Percentiles rank a stretch among this genome's conserved stretches.
phyloP scores from a whole-genome alignment of 805 yeast species.

The Jamesozyma spencerorum region DNA sequence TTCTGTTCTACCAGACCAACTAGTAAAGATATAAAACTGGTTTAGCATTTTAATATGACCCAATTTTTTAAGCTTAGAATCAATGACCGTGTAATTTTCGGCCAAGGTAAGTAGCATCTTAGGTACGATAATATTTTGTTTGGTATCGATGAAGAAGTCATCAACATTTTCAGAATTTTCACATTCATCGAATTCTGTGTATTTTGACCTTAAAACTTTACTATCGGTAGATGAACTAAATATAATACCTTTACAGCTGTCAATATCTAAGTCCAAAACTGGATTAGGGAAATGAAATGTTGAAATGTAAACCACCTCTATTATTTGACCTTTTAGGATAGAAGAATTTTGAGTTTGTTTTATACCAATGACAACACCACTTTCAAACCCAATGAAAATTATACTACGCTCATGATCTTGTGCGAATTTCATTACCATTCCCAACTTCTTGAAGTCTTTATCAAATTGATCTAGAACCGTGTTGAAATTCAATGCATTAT shows the following conservation, averaged over 20 bases:
- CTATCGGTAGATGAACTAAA: slow-evolving; percentile 16
- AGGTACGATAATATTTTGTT: slow-evolving; percentile 1
- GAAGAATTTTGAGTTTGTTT: not conserved
- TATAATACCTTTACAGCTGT: slow-evolving; percentile 5
- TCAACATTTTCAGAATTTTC: not conserved
- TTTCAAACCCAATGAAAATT: slow-evolving; percentile 23
- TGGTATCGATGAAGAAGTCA: not conserved
- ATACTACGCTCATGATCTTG: slow-evolving; percentile 5
- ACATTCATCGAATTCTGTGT: not conserved
- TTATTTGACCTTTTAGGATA: not conserved
- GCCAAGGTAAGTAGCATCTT: not conserved
- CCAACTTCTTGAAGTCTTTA: slow-evolving; percentile 16
- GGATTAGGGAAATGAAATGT: slow-evolving; percentile 25
- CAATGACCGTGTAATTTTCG: not conserved
- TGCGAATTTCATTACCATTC: slow-evolving; percentile 24
- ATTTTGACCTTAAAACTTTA: not conserved
- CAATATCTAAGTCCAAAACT: slow-evolving; percentile 13
- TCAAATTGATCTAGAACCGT: not conserved
- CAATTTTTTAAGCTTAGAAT: slow-evolving; percentile 9
- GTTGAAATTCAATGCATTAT: slow-evolving; percentile 14
- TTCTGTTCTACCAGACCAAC: slow-evolving; percentile 21
- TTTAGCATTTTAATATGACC: slow-evolving; percentile 10
- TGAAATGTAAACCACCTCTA: slow-evolving; percentile 1
- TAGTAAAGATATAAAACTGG: slow-evolving; percentile 7
- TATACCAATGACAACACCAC: slow-evolving; percentile 26